Evolutionary conservation across 148 eudicot genomes (phyloP), one percentile per base, ranked within the genome.

Genomic region (Pouteria glomerata): DNA sequence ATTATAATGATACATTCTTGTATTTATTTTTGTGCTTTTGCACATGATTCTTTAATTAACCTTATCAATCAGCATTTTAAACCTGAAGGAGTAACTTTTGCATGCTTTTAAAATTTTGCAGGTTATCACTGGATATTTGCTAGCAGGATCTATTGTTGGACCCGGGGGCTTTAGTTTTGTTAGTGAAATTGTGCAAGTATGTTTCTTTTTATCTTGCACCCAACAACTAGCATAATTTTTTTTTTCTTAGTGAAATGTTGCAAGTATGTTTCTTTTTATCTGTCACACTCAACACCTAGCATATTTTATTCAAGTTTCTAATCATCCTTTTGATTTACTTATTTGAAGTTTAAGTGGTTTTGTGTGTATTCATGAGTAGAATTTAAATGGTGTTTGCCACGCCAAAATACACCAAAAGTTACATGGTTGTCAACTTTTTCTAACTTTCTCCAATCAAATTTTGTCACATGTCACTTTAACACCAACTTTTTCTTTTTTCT

Each of bases 121-220:
- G 99, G 99, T 96, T 74, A 86, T 96, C 71, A 96, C 97, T 71
- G 99, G 99, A 62, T 96, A 96, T 83, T 84, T 96, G 78, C 82
- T 96, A 44, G 96, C 99, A 51, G 99, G 99, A 78, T 96, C 99
- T 65, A 55, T 92, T 76, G 86, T 96, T 80, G 99, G 99, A 74
- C 99, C 99, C 45, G 99, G 99, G 52, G 99, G 99, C 53, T 83
- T 92, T 78, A 90, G 87, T 81, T 82, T 92, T 77, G 90, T 96
- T 64, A 92, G 94, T 81, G 99, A 96, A 81, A 84, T 96, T 90
- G 99, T 96, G 73, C 99, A 96, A 87, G 99, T 96, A 92, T 77
- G 82, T 78, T 66, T 45, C 61, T 59, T 76, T n/a, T n/a, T n/a
- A n/a, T n/a, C n/a, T n/a, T n/a, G n/a, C n/a, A n/a, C n/a, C n/a